Evolutionary conservation across 1,284 basidiomycete species (phyloP).

Genomic region (Sporisorium graminicola): DNA sequence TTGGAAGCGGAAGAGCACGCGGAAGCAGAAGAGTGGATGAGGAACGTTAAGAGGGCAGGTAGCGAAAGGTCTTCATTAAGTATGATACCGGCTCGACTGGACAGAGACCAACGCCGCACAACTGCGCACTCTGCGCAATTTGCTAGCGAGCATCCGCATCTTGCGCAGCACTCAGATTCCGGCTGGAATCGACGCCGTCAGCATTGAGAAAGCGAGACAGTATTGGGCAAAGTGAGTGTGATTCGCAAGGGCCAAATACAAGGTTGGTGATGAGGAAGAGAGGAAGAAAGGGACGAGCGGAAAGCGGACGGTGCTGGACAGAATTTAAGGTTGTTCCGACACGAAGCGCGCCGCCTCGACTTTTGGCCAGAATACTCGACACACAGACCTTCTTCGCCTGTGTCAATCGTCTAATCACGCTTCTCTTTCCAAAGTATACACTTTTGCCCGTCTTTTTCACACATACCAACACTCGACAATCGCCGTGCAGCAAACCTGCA

Average conservation of each 20-base stretch:
- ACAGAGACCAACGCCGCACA: not conserved
- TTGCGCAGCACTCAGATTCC: not conserved
- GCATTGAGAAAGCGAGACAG: too few species aligned
- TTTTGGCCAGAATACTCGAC: not conserved
- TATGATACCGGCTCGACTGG: not conserved
- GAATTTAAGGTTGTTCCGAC: conserved; percentile 1
- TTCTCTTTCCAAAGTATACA: not conserved
- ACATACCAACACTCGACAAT: not conserved
- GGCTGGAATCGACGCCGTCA: not conserved
- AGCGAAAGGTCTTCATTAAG: not conserved
- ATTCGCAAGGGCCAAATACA: not conserved
- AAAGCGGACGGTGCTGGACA: not conserved
- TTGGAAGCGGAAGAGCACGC: not conserved
- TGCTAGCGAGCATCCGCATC: not conserved
- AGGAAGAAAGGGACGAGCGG: not conserved
- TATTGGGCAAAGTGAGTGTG: not conserved
- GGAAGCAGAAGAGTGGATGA: not conserved
- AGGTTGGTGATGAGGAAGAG: not conserved
- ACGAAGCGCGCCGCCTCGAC: not conserved
- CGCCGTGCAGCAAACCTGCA: not conserved
- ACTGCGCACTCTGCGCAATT: not conserved
- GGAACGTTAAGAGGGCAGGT: not conserved
- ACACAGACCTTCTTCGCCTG: not conserved
- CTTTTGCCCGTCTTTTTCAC: not conserved
- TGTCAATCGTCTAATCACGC: not conserved